Evolutionary conservation across 371 early-diverging fungal genomes (phyloP), one percentile per base, ranked within the genome.

Genomic region (Chytridium lagenaria): DNA sequence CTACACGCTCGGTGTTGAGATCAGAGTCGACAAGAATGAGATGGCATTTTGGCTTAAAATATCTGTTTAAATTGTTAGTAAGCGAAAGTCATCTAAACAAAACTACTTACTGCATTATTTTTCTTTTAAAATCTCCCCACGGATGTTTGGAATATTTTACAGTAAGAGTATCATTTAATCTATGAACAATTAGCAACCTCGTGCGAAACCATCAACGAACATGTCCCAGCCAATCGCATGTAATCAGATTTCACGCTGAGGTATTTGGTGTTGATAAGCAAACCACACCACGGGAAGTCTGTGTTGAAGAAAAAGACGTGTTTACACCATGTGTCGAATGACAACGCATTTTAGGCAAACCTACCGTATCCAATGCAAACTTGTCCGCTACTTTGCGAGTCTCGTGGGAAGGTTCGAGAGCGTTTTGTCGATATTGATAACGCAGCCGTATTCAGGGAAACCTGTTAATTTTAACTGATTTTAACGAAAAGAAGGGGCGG

Each of bases 261-360:
- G 0, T 83, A 87, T 50, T 73, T 77, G 15, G 88, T 84, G 67
- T 94, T 74, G 33, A 96, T 83, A 0, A 90, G 70, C 7, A 91
- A 76, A 0, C 96, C 96, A 65, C 95, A 91, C 92, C 94, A 96
- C 1, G 95, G 90, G 74, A 96, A 93, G 22, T 86, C 92, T 91
- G 34, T 19, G 16, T 34, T 39, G 26, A 22, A 12, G n/a, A 30
- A 50, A 71, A 63, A 59, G 68, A 30, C 31, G 19, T n/a, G n/a
- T n/a, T n/a, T n/a, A n/a, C n/a, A n/a, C n/a, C n/a, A n/a, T n/a
- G n/a, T n/a, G n/a, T n/a, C n/a, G n/a, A n/a, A n/a, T n/a, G n/a
- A n/a, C n/a, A n/a, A n/a, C n/a, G n/a, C n/a, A n/a, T n/a, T n/a
- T n/a, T n/a, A n/a, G n/a, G n/a, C n/a, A n/a, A 15, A 2, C 19